These are phyloP conservation scores for Hypoxylon fuscum DNA, from an alignment of 495 filamentous ascomycete genomes.

Conservation along the genomic window DNA sequence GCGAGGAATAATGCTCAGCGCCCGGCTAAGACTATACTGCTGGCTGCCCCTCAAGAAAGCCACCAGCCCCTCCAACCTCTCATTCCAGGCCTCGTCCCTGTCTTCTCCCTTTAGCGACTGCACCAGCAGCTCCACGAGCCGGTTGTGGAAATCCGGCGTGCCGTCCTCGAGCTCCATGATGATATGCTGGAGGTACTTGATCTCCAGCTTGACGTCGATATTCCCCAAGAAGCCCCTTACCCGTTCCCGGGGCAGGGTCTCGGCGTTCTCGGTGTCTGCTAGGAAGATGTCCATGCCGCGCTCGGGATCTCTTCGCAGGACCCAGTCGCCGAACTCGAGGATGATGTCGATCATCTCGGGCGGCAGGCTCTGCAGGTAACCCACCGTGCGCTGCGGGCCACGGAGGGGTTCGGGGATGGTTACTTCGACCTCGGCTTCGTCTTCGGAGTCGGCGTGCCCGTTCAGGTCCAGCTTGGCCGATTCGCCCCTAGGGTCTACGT, in stretches of 20 bases:
- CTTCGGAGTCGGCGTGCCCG: constrained; percentile 31
- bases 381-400: constrained; percentile 84
- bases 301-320: constrained; percentile 72
- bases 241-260: constrained; percentile 79
- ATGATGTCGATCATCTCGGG: constrained; percentile 91
- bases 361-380: constrained; percentile 89
- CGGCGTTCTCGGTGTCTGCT: constrained; percentile 93
- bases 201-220: constrained; percentile 74
- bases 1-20: constrained; percentile 76
- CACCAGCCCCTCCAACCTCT: constrained; percentile 71
- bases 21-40: constrained; percentile 81
- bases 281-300: constrained; percentile 96
- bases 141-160: constrained; percentile 87
- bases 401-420: constrained; percentile 72
- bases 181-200: constrained; percentile 90
- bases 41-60: constrained; percentile 77
- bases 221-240: constrained; percentile 77
- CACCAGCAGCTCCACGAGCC: constrained; percentile 79
- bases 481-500: constrained; percentile 65
- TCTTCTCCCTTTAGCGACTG: constrained; percentile 63
- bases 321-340: constrained; percentile 91
- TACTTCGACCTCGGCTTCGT: constrained; percentile 10
- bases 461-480: constrained; percentile 40
- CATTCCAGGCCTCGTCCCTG: constrained; percentile 59
- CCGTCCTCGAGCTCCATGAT: constrained; percentile 86